Conservation (phyloP, 495 filamentous ascomycete genomes). For the Tricharina praecox region DNA sequence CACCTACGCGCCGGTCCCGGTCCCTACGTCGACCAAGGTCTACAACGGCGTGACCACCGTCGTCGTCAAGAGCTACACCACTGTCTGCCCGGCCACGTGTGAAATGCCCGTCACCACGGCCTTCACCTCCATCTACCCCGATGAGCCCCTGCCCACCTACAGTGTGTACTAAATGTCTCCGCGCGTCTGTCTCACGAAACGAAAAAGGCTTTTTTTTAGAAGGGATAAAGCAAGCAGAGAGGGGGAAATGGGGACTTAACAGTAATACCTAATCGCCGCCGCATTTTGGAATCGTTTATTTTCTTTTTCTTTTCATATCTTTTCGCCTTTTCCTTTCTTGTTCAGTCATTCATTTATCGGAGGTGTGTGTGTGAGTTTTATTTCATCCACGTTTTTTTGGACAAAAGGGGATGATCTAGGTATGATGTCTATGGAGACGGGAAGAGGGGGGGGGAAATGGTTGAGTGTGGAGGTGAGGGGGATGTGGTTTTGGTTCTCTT, state of each 20-base stretch:
- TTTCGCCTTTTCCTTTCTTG: background rate
- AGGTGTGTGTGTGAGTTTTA: no score
- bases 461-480: background rate
- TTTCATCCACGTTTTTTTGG: no score
- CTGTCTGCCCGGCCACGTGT: background rate
- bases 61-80: slow-evolving; percentile 1
- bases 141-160: background rate
- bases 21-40: slow-evolving; percentile 3
- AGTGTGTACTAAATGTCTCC: background rate
- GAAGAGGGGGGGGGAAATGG: background rate
- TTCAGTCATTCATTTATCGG: background rate
- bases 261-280: background rate
- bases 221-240: background rate
- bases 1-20: no score
- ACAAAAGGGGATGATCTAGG: no score
- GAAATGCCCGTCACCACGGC: background rate
- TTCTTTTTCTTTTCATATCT: background rate
- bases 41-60: background rate
- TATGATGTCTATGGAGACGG: no score
- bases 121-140: background rate
- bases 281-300: background rate
- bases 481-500: background rate
- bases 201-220: background rate
- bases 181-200: background rate
- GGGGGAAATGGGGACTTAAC: background rate